A percentile compares a stretch with the other conserved stretches of the same genome.
Evolutionary conservation across 176 grass and related monocot genomes (phyloP).

Genomic region (Lolium rigidum): DNA sequence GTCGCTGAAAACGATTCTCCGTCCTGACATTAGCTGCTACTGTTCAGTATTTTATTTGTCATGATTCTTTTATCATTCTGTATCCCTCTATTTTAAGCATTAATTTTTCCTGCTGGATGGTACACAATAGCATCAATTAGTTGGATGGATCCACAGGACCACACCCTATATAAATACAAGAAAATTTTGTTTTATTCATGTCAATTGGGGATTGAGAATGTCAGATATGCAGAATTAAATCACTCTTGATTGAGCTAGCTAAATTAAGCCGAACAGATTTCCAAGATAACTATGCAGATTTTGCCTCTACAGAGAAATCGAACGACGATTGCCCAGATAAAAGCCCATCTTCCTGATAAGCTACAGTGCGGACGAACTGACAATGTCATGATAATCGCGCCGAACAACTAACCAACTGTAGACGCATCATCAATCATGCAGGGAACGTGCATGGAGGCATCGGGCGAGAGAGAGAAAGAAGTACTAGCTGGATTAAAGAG

Average conservation of each 20-base stretch:
- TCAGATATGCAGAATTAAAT: neutral
- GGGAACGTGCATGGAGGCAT: conserved; percentile 50
- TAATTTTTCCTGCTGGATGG: neutral
- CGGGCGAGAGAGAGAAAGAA: neutral
- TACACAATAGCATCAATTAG: conserved; percentile 19
- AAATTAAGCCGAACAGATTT: neutral
- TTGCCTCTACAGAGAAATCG: neutral
- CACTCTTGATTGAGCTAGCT: too few relatives aligned
- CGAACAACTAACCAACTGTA: conserved; percentile 48
- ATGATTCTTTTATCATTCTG: neutral
- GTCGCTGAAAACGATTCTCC: conserved; percentile 35
- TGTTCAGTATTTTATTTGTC: neutral
- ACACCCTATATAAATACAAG: neutral
- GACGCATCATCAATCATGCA: conserved; percentile 34
- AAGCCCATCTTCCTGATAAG: neutral
- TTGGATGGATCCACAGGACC: conserved; percentile 19
- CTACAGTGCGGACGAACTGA: neutral
- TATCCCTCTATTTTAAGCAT: conserved; percentile 16
- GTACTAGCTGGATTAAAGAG: conserved; percentile 25
- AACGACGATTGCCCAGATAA: neutral
- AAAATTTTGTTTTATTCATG: conserved; percentile 15
- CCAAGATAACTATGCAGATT: neutral
- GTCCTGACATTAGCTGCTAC: conserved; percentile 43
- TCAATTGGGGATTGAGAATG: conserved; percentile 7
- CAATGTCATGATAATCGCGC: conserved; percentile 22